These are phyloP conservation scores for Fusarium mundagurra DNA, from an alignment of 2,329 filamentous ascomycete species.

Conservation along the genomic window DNA sequence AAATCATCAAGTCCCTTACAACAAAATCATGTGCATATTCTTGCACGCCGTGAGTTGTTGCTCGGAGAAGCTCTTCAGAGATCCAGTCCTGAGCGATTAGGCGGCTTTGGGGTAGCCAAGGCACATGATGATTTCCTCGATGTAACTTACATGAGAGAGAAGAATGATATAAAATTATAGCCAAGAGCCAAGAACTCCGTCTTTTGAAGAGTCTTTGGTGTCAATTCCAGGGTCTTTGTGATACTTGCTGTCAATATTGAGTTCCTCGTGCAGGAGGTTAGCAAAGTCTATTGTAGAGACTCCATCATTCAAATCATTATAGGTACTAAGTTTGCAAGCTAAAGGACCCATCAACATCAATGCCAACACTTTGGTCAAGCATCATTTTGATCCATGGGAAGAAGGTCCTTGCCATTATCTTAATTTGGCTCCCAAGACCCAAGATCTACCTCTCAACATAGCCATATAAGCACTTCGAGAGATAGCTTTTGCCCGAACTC, in stretches of 20 bases:
- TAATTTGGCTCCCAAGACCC: neutral
- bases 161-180: neutral
- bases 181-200: neutral
- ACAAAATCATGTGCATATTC: neutral
- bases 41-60: neutral
- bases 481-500: neutral
- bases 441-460: neutral
- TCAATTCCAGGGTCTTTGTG: neutral
- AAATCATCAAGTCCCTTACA: neutral
- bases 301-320: neutral
- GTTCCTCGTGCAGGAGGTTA: neutral
- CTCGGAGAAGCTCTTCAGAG: neutral
- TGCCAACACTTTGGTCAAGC: no score
- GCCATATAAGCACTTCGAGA: neutral
- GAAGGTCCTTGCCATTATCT: neutral
- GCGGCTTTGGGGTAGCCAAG: neutral
- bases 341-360: neutral
- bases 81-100: neutral
- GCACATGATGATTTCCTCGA: neutral
- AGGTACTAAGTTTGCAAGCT: neutral
- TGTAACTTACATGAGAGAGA: neutral
- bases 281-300: neutral
- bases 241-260: neutral
- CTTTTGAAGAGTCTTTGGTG: neutral
- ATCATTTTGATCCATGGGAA: neutral